A percentile compares a stretch with the other conserved stretches of the same genome.
These are phyloP conservation scores for Stromatinia cepivora DNA, from an alignment of 2,329 filamentous ascomycete genomes.

Conservation along the genomic window DNA sequence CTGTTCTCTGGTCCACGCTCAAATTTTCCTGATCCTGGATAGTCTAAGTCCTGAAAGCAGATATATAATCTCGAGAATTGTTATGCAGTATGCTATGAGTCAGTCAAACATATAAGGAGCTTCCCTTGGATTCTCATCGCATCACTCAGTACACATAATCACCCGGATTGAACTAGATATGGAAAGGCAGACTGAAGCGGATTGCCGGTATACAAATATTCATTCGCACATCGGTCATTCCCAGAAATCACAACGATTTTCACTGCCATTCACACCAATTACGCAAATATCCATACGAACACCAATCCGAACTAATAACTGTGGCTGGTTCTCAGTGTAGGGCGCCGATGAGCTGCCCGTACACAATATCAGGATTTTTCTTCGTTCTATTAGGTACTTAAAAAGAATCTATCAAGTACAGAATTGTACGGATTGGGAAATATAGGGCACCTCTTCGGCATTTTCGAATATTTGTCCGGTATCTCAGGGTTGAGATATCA, in stretches of 20 bases:
- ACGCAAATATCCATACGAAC: not conserved
- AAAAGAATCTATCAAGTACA: no score
- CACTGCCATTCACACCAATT: not conserved
- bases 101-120: not conserved
- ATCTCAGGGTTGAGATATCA: no score
- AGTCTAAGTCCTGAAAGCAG: not conserved
- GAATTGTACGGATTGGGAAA: no score
- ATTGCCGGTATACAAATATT: not conserved
- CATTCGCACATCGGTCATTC: not conserved
- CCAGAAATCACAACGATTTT: no score
- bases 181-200: not conserved
- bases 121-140: not conserved
- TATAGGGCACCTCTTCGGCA: no score
- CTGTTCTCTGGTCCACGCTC: not conserved
- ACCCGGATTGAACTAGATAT: not conserved
- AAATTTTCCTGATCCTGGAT: not conserved
- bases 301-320: not conserved
- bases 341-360: no score
- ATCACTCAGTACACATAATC: not conserved
- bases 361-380: no score
- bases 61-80: not conserved
- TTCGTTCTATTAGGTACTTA: no score
- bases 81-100: no score
- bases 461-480: no score
- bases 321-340: not conserved